These are phyloP conservation scores for Phytophthora chlamydospora DNA, from an alignment of 352 stramenopile species.

Conservation along the genomic window DNA sequence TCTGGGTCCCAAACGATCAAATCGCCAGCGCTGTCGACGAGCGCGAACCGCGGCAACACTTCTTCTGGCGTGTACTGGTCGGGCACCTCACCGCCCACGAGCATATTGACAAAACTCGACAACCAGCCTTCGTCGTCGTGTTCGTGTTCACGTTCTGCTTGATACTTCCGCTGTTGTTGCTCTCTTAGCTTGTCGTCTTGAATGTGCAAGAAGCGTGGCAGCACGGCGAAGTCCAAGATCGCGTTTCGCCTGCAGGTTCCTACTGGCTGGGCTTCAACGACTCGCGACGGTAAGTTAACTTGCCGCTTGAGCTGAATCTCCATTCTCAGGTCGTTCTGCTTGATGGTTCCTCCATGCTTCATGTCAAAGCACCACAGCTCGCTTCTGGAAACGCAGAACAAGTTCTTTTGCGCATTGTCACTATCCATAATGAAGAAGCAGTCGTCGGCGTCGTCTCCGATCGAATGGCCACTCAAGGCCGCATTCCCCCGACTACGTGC, in stretches of 20 bases:
- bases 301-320: slow-evolving; percentile 50
- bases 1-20: slow-evolving; percentile 86
- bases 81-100: slow-evolving; percentile 68
- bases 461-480: slow-evolving; percentile 5
- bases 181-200: slow-evolving; percentile 45
- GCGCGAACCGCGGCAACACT: slow-evolving; percentile 71
- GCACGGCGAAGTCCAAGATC: slow-evolving; percentile 53
- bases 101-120: slow-evolving; percentile 57
- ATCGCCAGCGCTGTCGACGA: slow-evolving; percentile 57
- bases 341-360: slow-evolving; percentile 46
- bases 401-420: slow-evolving; percentile 49
- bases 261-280: slow-evolving; percentile 26
- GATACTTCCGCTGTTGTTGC: slow-evolving; percentile 40
- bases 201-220: slow-evolving; percentile 66
- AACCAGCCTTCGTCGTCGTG: slow-evolving; percentile 70
- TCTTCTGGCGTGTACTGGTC: slow-evolving; percentile 75
- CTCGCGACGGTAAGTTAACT: slow-evolving; percentile 50
- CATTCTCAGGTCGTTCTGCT: slow-evolving; percentile 46
- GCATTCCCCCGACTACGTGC: slow-evolving; percentile 14
- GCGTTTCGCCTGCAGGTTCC: slow-evolving; percentile 18
- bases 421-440: slow-evolving; percentile 66
- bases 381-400: slow-evolving; percentile 64
- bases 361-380: slow-evolving; percentile 70
- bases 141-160: slow-evolving; percentile 46
- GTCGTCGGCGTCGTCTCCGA: slow-evolving; percentile 29